A percentile compares a stretch with the other conserved stretches of the same genome.
phyloP scores from a whole-genome alignment of 176 grass and related monocot species.

The Oryza rufipogon region DNA sequence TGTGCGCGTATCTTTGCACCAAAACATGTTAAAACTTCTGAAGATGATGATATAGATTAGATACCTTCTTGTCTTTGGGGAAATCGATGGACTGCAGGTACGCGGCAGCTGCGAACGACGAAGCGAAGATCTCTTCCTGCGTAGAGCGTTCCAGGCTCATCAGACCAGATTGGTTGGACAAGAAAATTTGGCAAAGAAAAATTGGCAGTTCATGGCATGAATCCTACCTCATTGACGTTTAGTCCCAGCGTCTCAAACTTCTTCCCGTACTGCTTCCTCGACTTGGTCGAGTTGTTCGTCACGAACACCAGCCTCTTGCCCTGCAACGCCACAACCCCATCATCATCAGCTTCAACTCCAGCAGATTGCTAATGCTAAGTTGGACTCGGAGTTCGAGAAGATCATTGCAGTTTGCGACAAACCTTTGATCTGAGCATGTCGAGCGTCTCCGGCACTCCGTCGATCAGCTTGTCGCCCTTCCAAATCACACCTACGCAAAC shows the following conservation, averaged over 20 bases:
- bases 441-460: constrained; percentile 83
- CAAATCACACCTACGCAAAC: constrained; percentile 74
- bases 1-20: background rate
- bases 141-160: background rate
- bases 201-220: background rate
- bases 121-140: constrained; percentile 99
- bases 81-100: constrained; percentile 96
- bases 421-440: constrained; percentile 91
- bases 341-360: too few relatives aligned
- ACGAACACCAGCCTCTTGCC: constrained; percentile 97
- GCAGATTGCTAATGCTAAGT: background rate
- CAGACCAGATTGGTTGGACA: background rate
- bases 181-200: background rate
- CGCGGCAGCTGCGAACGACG: constrained; percentile 89
- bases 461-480: constrained; percentile 97
- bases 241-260: constrained; percentile 88
- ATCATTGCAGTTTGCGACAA: background rate
- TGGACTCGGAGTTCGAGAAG: background rate
- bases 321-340: constrained; percentile 37
- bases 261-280: constrained; percentile 97
- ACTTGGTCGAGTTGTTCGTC: constrained; percentile 95
- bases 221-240: constrained; percentile 66
- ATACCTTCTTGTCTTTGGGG: constrained; percentile 89
- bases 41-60: background rate
- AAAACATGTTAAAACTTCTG: background rate